These are phyloP conservation scores for Incumbomyces delicatus DNA, from an alignment of 2,329 filamentous ascomycete species.

Conservation along the genomic window DNA sequence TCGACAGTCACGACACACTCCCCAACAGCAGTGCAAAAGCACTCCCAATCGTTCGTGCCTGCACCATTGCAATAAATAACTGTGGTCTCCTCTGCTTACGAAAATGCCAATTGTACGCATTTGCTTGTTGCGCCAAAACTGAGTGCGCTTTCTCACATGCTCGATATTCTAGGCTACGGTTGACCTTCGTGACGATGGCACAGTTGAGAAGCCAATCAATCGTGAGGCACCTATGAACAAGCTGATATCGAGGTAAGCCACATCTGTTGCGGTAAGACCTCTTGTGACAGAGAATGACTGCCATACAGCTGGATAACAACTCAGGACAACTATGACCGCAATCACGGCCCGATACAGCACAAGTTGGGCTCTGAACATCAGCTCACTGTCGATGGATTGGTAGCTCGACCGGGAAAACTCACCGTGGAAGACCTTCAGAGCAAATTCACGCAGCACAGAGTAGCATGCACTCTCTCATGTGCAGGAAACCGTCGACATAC, in stretches of 20 bases:
- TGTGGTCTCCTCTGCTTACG: too few relatives aligned
- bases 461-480: constrained; percentile 50
- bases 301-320: constrained; percentile 40
- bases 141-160: background rate
- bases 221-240: constrained; percentile 24
- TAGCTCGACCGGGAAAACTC: constrained; percentile 35
- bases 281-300: background rate
- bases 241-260: constrained; percentile 23
- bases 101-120: constrained; percentile 7
- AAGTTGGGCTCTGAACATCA: constrained; percentile 24
- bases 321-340: constrained; percentile 45
- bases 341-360: constrained; percentile 46
- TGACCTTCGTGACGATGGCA: constrained; percentile 15
- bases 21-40: too few relatives aligned
- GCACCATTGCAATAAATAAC: too few relatives aligned
- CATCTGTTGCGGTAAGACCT: background rate
- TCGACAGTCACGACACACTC: too few relatives aligned
- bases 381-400: constrained; percentile 42
- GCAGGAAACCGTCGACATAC: constrained; percentile 52
- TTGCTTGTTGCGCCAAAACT: background rate
- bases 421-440: constrained; percentile 38
- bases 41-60: too few relatives aligned
- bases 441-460: constrained; percentile 43
- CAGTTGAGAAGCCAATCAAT: constrained; percentile 25
- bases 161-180: constrained; percentile 9